These are phyloP conservation scores for Termitomyces sp. DNA, from an alignment of 768 basidiomycete genomes.

Conservation along the genomic window DNA sequence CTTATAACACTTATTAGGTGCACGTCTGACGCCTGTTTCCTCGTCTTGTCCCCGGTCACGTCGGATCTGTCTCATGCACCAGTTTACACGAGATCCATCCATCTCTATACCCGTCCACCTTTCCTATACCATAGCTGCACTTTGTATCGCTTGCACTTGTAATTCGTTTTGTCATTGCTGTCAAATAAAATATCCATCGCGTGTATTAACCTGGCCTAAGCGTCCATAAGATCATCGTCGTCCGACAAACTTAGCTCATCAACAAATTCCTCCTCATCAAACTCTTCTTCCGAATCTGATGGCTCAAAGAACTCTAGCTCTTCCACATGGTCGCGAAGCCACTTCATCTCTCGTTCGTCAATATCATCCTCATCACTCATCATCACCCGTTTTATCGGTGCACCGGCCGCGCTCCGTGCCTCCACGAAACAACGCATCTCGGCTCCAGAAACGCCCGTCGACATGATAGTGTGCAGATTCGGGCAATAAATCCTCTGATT, in stretches of 20 bases:
- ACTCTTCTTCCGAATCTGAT: conserved; percentile 49
- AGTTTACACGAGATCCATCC: neutral
- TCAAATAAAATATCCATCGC: neutral
- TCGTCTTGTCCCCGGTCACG: neutral
- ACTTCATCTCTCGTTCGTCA: conserved; percentile 37
- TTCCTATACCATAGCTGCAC: neutral
- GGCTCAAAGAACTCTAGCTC: conserved; percentile 55
- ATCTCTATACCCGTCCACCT: neutral
- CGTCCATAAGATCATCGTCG: neutral
- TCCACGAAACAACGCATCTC: conserved; percentile 43
- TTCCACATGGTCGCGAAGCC: conserved; percentile 50
- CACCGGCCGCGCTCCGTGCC: conserved; percentile 35
- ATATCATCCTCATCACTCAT: conserved; percentile 46
- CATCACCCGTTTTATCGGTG: conserved; percentile 42
- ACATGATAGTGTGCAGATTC: conserved; percentile 43
- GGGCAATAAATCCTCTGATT: conserved; percentile 40
- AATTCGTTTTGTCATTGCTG: neutral
- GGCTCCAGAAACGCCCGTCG: conserved; percentile 38
- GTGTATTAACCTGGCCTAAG: neutral
- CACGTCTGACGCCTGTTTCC: neutral
- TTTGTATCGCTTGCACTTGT: neutral
- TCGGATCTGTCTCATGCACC: conserved; percentile 2
- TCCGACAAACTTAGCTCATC: neutral
- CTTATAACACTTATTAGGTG: conserved; percentile 3
- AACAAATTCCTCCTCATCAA: conserved; percentile 26